These are phyloP conservation scores for Cucumis sativus DNA, from an alignment of 306 rosid species.

Conservation along the genomic window Cucumber_9930_V3 NC_026658.2:9426001-9426500, in stretches of 20 bases:
- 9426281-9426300: constrained; percentile 90
- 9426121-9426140: background rate
- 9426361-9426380: constrained; percentile 8
- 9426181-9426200: background rate
- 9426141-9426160: background rate
- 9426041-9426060: background rate
- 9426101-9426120: too few relatives aligned
- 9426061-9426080: background rate
- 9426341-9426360: constrained; percentile 47
- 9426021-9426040: background rate
- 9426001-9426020: background rate
- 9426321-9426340: constrained; percentile 98
- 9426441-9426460: constrained; percentile 84
- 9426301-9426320: constrained; percentile 91
- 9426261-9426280: constrained; percentile 95
- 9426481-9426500: constrained; percentile 77
- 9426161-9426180: background rate
- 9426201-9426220: background rate
- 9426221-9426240: background rate
- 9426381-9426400: background rate
- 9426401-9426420: background rate
- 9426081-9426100: too few relatives aligned
- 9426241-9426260: constrained; percentile 24
- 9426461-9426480: constrained; percentile 81
- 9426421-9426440: constrained; percentile 63